Evolutionary conservation across 305 asterid species (phyloP).

Genomic region (Ilex paraguariensis): DNA sequence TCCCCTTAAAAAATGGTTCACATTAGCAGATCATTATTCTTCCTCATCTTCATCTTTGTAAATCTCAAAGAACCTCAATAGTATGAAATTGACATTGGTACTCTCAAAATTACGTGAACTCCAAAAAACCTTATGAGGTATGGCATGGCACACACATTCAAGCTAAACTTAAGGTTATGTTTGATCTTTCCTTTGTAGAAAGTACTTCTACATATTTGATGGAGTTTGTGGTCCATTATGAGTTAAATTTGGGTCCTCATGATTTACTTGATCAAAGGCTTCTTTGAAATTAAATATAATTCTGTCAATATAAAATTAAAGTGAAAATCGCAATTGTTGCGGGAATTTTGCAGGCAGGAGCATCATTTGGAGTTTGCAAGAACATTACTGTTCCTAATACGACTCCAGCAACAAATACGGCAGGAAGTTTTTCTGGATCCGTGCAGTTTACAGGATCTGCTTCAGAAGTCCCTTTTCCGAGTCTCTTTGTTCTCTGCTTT

Average conservation of each 20-base stretch:
- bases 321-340: neutral
- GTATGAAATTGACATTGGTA: no score
- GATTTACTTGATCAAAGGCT: neutral
- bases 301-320: no score
- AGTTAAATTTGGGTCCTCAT: neutral
- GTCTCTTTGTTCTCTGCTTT: conserved; percentile 19
- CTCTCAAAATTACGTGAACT: no score
- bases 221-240: neutral
- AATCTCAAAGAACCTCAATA: no score
- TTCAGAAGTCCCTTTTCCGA: conserved; percentile 30
- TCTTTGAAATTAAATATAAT: conserved; percentile 8
- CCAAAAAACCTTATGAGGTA: no score
- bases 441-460: conserved; percentile 75
- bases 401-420: conserved; percentile 30
- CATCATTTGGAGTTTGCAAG: conserved; percentile 74
- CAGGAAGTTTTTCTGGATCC: conserved; percentile 90
- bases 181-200: neutral
- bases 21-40: no score
- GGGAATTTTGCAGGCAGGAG: conserved; percentile 60
- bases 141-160: no score
- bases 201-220: neutral
- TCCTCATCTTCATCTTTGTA: no score
- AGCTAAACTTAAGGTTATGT: neutral
- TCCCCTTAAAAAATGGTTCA: no score
- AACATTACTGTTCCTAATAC: conserved; percentile 38